Evolutionary conservation across 2,329 filamentous ascomycete species (phyloP), one percentile per base, ranked within the genome.

Genomic region (Colletotrichum higginsianum): DNA sequence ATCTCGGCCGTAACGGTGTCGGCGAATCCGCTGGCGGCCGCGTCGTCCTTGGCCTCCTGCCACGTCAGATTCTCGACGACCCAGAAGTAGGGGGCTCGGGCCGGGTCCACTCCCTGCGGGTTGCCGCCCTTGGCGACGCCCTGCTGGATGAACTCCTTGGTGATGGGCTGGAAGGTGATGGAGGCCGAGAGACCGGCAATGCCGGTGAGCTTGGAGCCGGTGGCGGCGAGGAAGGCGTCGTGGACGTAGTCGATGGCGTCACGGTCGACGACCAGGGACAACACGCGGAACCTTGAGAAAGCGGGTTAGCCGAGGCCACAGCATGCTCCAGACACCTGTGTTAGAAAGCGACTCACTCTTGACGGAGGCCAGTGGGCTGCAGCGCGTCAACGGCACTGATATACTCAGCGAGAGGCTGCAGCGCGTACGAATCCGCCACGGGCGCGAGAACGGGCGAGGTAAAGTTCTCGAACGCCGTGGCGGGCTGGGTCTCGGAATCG

Each of bases 151-250:
- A 73, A 72, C 18, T 47, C 61, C 30, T 72, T 52, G 62, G 72
- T 72, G 58, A 75, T 55, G 53, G 73, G 73, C 40, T 75, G 73
- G 60, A 75, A 75, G 21, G 65, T 68, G 67, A 74, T 62, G 56
- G 73, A 74, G 1, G 71, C 71, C 7, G 71, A 72, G 4, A 74
- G 61, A 8, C 63, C 65, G 13, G 42, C 26, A 26, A 72, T 26
- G 7, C 52, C 38, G 30, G 69, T 61, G 30, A 73, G 61, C n/a
- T 66, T 57, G 12, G 62, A 52, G 6, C 40, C 44, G 55, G 66
- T 49, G 53, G 67, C 67, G 6, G 58, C 38, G 40, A 73, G 40
- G 57, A 72, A 74, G 11, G 61, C 58, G 38, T 67, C n/a, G 16
- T 74, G 72, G 61, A 67, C 69, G 52, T 62, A 53, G 52, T 62